A percentile compares a stretch with the other conserved stretches of the same genome.
Conservation (phyloP, 1,284 basidiomycete species). For the Singerocomus inundabilis region DNA sequence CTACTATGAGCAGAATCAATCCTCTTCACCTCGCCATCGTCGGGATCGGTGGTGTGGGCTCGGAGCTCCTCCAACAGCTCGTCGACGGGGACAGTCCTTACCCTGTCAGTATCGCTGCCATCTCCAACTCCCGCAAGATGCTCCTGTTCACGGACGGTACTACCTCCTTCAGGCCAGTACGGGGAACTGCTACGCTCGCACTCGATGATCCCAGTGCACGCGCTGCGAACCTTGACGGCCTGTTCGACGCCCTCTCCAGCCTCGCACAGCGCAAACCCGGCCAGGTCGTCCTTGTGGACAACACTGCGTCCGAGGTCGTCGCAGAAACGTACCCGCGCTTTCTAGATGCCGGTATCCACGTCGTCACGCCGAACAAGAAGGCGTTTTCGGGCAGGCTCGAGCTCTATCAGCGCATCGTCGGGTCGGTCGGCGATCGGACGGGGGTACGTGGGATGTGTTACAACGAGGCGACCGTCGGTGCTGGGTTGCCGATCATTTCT, state of each 20-base stretch:
- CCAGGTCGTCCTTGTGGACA: slow-evolving; percentile 86
- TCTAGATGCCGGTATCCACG: slow-evolving; percentile 76
- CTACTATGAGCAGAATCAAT: slow-evolving; percentile 16
- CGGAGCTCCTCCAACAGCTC: slow-evolving; percentile 80
- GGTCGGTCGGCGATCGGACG: slow-evolving; percentile 22
- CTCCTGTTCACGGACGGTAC: slow-evolving; percentile 56
- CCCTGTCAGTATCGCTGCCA: slow-evolving; percentile 71
- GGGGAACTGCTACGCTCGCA: slow-evolving; percentile 42
- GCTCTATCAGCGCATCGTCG: slow-evolving; percentile 73
- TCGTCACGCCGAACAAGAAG: slow-evolving; percentile 99
- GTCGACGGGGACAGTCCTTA: slow-evolving; percentile 51
- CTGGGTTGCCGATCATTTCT: slow-evolving; percentile 89
- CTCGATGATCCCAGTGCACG: slow-evolving; percentile 40
- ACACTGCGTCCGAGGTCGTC: slow-evolving; percentile 85
- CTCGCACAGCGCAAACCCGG: slow-evolving; percentile 37
- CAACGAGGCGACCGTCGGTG: slow-evolving; percentile 95
- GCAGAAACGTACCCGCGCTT: slow-evolving; percentile 85
- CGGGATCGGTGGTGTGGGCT: slow-evolving; percentile 87
- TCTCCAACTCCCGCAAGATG: slow-evolving; percentile 76
- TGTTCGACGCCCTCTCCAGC: slow-evolving; percentile 37
- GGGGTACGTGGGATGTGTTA: slow-evolving; percentile 69
- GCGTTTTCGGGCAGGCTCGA: slow-evolving; percentile 79
- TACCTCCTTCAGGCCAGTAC: slow-evolving; percentile 33
- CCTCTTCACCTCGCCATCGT: slow-evolving; percentile 69
- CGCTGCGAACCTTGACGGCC: slow-evolving; percentile 42